A percentile compares a stretch with the other conserved stretches of the same genome.
Evolutionary conservation across 2,329 filamentous ascomycete genomes (phyloP).

Genomic region (Madurella mycetomatis): DNA sequence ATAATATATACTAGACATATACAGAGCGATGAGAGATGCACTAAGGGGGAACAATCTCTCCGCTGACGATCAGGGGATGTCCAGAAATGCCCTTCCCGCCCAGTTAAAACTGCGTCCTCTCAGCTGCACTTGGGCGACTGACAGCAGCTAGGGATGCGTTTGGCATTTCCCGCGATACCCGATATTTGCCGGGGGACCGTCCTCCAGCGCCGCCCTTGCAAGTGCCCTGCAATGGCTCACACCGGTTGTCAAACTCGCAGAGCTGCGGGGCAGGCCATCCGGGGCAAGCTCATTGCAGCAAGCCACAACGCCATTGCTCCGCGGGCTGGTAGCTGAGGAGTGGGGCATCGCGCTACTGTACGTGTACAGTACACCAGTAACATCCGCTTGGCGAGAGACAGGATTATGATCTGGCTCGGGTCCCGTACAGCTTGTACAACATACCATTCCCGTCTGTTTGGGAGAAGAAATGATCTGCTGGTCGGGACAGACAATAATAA

Average conservation of each 20-base stretch:
- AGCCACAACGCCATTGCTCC: constrained; percentile 9
- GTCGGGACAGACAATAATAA: not conserved
- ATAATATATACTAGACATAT: not conserved
- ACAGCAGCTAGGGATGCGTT: no score
- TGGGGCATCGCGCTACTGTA: not conserved
- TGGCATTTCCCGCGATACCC: no score
- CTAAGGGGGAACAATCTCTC: constrained; percentile 10
- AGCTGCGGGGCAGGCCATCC: not conserved
- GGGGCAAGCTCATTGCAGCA: constrained; percentile 11
- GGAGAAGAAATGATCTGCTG: not conserved
- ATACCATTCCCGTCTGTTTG: not conserved
- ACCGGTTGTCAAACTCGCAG: not conserved
- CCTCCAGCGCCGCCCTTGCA: no score
- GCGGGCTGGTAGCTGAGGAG: not conserved
- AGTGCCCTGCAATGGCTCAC: not conserved
- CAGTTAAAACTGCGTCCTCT: not conserved
- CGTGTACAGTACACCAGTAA: not conserved
- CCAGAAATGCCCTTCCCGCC: constrained; percentile 6
- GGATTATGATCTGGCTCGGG: no score
- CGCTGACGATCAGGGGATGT: constrained; percentile 9
- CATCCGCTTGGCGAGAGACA: no score
- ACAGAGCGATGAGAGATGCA: not conserved
- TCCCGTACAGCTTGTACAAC: no score
- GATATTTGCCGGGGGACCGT: no score
- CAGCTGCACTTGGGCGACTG: no score